These are phyloP conservation scores for Podaxis mareebaensis DNA, from an alignment of 768 basidiomycete species.

Conservation along the genomic window DNA sequence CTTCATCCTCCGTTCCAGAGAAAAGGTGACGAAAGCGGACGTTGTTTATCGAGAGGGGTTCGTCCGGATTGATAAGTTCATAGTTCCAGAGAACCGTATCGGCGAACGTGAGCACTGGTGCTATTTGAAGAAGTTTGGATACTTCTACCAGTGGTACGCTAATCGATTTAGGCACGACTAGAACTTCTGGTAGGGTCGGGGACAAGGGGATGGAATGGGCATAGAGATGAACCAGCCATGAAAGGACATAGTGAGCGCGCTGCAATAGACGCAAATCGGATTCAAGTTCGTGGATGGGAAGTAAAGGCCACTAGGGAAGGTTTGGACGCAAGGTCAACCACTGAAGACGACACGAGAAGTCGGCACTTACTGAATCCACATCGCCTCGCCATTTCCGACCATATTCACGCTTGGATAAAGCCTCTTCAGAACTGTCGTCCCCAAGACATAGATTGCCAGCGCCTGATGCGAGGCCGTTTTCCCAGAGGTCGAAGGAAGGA, in stretches of 20 bases:
- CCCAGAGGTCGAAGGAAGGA: constrained; percentile 65
- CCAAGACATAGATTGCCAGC: constrained; percentile 55
- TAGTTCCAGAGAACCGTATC: constrained; percentile 97
- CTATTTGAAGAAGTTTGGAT: constrained; percentile 77
- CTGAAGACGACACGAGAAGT: background rate
- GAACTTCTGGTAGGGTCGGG: constrained; percentile 31
- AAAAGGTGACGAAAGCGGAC: constrained; percentile 74
- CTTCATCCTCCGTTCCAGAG: constrained; percentile 84
- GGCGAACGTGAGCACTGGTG: constrained; percentile 93
- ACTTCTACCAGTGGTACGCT: constrained; percentile 77
- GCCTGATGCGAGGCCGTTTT: constrained; percentile 59
- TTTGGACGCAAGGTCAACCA: background rate
- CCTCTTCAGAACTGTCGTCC: constrained; percentile 51
- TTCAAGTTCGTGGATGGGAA: constrained; percentile 55
- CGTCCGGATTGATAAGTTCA: constrained; percentile 55
- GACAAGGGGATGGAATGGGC: constrained; percentile 71
- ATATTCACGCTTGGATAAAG: constrained; percentile 45
- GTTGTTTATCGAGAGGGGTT: constrained; percentile 69
- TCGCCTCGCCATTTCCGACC: constrained; percentile 71
- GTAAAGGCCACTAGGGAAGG: constrained; percentile 63
- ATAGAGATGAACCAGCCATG: constrained; percentile 90
- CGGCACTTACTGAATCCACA: constrained; percentile 59
- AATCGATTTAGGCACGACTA: constrained; percentile 73
- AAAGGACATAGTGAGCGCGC: constrained; percentile 86
- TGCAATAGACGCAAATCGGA: constrained; percentile 64